Conservation (phyloP, 176 grass and related monocot species). For the Paspalum notatum region DNA sequence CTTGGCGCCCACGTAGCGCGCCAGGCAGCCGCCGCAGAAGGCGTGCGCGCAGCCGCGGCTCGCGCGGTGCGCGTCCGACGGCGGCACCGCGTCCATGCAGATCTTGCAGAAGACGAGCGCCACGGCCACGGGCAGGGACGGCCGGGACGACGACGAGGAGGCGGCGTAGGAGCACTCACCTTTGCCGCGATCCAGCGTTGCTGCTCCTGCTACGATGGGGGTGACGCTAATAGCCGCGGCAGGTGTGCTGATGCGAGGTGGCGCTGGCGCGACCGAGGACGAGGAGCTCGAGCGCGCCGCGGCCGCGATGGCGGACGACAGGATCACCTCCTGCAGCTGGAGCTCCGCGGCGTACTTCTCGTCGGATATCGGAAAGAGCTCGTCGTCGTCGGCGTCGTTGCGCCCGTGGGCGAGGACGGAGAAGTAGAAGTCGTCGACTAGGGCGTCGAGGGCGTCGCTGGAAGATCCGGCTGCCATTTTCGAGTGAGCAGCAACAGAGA, state of each 20-base stretch:
- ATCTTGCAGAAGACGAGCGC: constrained; percentile 58
- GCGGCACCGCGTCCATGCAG: constrained; percentile 49
- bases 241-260: background rate
- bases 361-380: constrained; percentile 67
- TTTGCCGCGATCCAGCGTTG: background rate
- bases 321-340: constrained; percentile 67
- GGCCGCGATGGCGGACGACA: constrained; percentile 35
- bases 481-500: background rate
- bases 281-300: background rate
- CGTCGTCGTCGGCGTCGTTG: constrained; percentile 35
- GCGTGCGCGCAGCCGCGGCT: constrained; percentile 47
- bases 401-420: constrained; percentile 42
- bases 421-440: constrained; percentile 71
- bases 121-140: background rate
- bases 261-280: background rate
- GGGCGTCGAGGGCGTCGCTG: constrained; percentile 19
- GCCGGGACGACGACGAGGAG: background rate
- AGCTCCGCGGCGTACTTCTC: constrained; percentile 70
- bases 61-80: constrained; percentile 1
- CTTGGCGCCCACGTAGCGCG: constrained; percentile 44
- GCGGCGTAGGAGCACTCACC: constrained; percentile 4
- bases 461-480: constrained; percentile 41
- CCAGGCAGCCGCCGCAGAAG: constrained; percentile 50
- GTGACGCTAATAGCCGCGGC: too few species aligned
- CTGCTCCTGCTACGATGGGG: background rate